Percentiles rank a stretch among this genome's conserved stretches.
These are phyloP conservation scores for Tylopilus sp. DNA, from an alignment of 768 basidiomycete species.

Conservation along the genomic window DNA sequence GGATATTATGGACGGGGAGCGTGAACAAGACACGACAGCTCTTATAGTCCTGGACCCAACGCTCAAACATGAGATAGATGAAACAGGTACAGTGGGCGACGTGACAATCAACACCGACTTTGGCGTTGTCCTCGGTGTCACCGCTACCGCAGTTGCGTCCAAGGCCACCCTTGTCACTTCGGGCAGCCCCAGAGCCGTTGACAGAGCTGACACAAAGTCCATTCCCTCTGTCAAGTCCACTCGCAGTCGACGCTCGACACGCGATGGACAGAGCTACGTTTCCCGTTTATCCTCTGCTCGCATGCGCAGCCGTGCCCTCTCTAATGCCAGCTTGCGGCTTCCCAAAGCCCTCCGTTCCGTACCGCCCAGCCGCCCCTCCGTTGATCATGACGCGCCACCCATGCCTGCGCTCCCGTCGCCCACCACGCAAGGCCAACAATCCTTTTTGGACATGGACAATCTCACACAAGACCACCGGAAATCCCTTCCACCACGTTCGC, in stretches of 20 bases:
- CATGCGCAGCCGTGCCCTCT: conserved; percentile 58
- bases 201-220: conserved; percentile 22
- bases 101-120: conserved; percentile 24
- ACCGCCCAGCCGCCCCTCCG: conserved; percentile 34
- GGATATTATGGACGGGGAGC: neutral
- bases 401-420: conserved; percentile 24
- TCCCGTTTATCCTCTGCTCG: conserved; percentile 61
- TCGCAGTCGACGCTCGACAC: conserved; percentile 23
- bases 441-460: conserved; percentile 34
- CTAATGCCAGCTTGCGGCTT: conserved; percentile 64
- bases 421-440: conserved; percentile 14
- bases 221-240: conserved; percentile 24
- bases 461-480: conserved; percentile 32
- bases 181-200: neutral
- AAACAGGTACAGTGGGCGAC: conserved; percentile 24
- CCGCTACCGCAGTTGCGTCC: conserved; percentile 36
- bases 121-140: conserved; percentile 36
- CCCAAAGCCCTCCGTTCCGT: conserved; percentile 36
- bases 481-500: conserved; percentile 17
- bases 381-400: conserved; percentile 29
- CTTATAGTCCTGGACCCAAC: neutral
- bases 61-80: conserved; percentile 20
- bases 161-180: conserved; percentile 33
- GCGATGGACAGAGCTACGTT: conserved; percentile 30
- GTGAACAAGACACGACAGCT: neutral